Conservation (phyloP, 148 eudicot species). For the Rhododendron molle region DNA sequence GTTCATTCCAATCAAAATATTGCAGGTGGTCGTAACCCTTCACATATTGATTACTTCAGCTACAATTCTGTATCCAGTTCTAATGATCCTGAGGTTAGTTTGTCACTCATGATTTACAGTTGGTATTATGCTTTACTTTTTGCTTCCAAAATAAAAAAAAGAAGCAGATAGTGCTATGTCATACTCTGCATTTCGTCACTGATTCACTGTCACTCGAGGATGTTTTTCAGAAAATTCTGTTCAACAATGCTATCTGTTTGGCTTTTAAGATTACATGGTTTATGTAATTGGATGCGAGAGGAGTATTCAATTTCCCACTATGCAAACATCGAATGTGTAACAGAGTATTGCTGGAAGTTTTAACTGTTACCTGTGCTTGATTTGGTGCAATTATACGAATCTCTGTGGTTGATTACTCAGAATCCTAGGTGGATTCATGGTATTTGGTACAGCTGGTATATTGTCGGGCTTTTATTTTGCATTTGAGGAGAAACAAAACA, state of each 20-base stretch:
- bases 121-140: not conserved
- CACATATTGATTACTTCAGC: slow-evolving; percentile 60
- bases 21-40: slow-evolving; percentile 67
- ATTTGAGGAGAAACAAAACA: not conserved
- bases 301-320: not conserved
- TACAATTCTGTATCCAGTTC: slow-evolving; percentile 67
- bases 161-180: not conserved
- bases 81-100: slow-evolving; percentile 83
- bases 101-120: not conserved
- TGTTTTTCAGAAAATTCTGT: slow-evolving; percentile 1
- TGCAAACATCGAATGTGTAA: not conserved
- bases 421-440: not conserved
- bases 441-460: not conserved
- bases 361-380: not conserved
- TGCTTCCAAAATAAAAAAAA: not conserved
- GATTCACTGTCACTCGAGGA: not conserved
- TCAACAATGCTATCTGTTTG: not conserved
- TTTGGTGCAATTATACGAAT: not conserved
- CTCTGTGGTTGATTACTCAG: not conserved
- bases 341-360: not conserved
- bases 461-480: not conserved
- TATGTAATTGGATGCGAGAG: not conserved
- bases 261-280: not conserved
- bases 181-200: not conserved
- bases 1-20: slow-evolving; percentile 11